These are phyloP conservation scores for Penstemon newberryi DNA, from an alignment of 257 asterid species.

Conservation along the genomic window DNA sequence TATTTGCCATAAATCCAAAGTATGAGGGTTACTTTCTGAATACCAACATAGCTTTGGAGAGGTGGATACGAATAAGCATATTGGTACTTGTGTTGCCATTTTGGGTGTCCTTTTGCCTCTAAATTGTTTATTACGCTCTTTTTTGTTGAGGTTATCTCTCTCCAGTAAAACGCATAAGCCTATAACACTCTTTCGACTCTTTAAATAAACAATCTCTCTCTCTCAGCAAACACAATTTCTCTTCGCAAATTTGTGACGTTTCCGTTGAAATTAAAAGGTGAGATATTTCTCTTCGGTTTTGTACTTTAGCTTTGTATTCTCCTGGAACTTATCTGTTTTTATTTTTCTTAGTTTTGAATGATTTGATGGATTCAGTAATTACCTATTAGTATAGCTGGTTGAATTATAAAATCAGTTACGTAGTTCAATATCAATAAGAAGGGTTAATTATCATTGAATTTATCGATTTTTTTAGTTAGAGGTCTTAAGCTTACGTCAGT, in stretches of 20 bases:
- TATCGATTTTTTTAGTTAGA: neutral
- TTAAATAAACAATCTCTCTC: neutral
- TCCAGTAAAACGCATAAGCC: too few relatives aligned
- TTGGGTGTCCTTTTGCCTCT: too few relatives aligned
- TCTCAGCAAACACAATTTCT: neutral
- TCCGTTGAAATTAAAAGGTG: slow-evolving; percentile 5
- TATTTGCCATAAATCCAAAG: too few relatives aligned
- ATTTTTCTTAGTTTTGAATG: neutral
- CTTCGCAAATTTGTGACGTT: neutral
- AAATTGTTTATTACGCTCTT: neutral
- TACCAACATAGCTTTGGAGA: too few relatives aligned
- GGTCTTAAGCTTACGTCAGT: neutral
- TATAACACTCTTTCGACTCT: too few relatives aligned
- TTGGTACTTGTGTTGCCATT: too few relatives aligned
- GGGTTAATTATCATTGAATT: neutral
- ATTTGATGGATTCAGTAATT: neutral
- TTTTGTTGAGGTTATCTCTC: neutral
- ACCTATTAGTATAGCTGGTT: neutral
- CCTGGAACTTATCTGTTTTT: neutral
- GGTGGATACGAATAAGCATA: too few relatives aligned
- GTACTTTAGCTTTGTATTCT: neutral
- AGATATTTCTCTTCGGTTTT: neutral
- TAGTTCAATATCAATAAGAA: neutral
- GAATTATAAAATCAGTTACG: neutral
- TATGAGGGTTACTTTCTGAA: too few relatives aligned